These are phyloP conservation scores for Adansonia madagascariensis DNA, from an alignment of 441 rosid species.

Conservation along the genomic window DNA sequence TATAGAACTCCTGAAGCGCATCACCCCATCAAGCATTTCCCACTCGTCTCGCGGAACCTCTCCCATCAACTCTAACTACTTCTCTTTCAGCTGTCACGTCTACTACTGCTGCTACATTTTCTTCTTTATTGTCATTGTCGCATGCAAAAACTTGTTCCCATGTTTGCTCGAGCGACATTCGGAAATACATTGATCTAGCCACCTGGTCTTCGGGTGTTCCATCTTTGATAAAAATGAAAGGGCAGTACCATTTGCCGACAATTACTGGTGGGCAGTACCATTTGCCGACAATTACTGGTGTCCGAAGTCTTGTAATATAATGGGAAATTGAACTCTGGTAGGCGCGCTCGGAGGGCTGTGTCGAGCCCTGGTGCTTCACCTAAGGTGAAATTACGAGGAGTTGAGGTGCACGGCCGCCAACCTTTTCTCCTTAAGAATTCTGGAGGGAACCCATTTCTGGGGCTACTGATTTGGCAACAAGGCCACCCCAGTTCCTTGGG, in stretches of 20 bases:
- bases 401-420: conserved; percentile 42
- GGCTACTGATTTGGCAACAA: conserved; percentile 46
- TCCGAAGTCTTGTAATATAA: conserved; percentile 23
- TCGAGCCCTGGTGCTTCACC: conserved; percentile 60
- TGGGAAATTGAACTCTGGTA: conserved; percentile 42
- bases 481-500: background rate
- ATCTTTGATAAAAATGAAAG: conserved; percentile 65
- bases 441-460: conserved; percentile 59
- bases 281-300: too few species aligned
- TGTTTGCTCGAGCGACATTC: conserved; percentile 56
- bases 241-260: conserved; percentile 42
- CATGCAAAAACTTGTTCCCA: conserved; percentile 49
- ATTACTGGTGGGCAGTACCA: conserved; percentile 42
- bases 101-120: conserved; percentile 29
- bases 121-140: conserved; percentile 25
- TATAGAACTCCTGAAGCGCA: conserved; percentile 38
- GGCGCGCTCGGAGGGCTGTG: conserved; percentile 35
- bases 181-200: conserved; percentile 41
- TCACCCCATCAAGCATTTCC: conserved; percentile 37
- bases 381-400: conserved; percentile 38
- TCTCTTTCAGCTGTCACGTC: conserved; percentile 40
- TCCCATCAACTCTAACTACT: conserved; percentile 36
- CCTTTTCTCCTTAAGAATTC: conserved; percentile 49
- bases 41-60: background rate
- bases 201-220: conserved; percentile 39